phyloP scores from a whole-genome alignment of 2,329 filamentous ascomycete genomes.

The Xylariaceae sp. region DNA sequence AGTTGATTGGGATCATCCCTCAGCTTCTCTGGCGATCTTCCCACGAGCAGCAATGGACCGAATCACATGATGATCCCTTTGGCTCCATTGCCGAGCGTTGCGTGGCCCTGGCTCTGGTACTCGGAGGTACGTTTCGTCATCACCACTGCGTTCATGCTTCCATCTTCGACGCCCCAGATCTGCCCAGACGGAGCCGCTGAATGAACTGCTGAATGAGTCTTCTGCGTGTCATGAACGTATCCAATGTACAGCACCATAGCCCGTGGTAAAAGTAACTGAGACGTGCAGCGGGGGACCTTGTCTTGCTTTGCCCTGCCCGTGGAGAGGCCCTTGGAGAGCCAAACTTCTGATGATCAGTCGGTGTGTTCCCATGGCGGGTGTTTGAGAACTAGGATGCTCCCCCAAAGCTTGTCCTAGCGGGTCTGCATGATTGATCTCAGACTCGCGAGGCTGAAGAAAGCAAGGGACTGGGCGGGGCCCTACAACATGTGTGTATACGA shows the following conservation, averaged over 20 bases:
- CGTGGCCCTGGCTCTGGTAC: constrained; percentile 1
- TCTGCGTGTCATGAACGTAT: no score
- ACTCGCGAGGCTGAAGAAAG: no score
- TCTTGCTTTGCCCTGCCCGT: background rate
- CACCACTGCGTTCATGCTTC: no score
- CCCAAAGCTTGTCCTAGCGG: no score
- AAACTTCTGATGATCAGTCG: background rate
- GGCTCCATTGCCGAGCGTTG: background rate
- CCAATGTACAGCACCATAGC: background rate
- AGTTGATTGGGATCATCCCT: background rate
- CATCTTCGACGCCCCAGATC: no score
- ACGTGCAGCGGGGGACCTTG: background rate
- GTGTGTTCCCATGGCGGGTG: no score
- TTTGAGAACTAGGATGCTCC: no score
- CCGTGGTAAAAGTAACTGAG: background rate
- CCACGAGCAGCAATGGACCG: background rate
- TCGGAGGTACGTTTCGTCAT: background rate
- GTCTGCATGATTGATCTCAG: no score
- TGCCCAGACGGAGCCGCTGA: no score
- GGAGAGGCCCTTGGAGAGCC: background rate
- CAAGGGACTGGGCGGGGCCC: no score
- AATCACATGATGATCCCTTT: background rate
- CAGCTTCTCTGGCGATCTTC: background rate
- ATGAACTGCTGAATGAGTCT: no score
- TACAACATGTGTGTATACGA: no score